Evolutionary conservation across 2,329 filamentous ascomycete genomes (phyloP).

Genomic region (Colletotrichum coccodes): DNA sequence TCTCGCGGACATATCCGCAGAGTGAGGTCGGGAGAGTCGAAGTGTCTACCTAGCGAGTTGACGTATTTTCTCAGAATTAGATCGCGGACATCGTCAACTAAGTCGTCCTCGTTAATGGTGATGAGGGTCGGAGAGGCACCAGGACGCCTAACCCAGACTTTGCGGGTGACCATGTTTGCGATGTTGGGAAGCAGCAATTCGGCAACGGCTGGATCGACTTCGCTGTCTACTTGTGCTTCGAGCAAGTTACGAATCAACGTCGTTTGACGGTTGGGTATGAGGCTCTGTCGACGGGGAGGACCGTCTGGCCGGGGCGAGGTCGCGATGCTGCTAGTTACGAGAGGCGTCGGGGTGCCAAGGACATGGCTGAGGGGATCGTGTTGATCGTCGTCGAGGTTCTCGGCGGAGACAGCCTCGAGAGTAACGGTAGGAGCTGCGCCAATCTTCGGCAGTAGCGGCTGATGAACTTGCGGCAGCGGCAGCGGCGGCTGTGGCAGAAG

Average conservation of each 20-base stretch:
- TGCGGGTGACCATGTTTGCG: constrained; percentile 72
- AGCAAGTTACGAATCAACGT: constrained; percentile 64
- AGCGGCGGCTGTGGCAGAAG: background rate
- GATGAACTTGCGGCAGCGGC: constrained; percentile 1
- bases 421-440: constrained; percentile 8
- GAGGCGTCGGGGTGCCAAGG: constrained; percentile 29
- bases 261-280: constrained; percentile 55
- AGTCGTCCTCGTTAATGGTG: constrained; percentile 84
- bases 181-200: constrained; percentile 50
- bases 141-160: constrained; percentile 94
- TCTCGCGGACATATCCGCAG: constrained; percentile 82
- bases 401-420: constrained; percentile 6
- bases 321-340: constrained; percentile 10
- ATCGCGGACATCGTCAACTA: constrained; percentile 95
- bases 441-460: background rate
- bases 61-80: constrained; percentile 92
- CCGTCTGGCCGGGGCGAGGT: constrained; percentile 37
- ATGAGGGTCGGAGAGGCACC: constrained; percentile 88
- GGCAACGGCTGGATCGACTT: constrained; percentile 50
- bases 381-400: constrained; percentile 18
- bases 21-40: constrained; percentile 89
- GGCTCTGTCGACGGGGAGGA: constrained; percentile 53
- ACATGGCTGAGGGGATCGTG: constrained; percentile 31
- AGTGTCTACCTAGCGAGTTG: constrained; percentile 88
- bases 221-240: constrained; percentile 49